Evolutionary conservation across 768 basidiomycete species (phyloP).

Genomic region (Leccinum olivaceopallidum): DNA sequence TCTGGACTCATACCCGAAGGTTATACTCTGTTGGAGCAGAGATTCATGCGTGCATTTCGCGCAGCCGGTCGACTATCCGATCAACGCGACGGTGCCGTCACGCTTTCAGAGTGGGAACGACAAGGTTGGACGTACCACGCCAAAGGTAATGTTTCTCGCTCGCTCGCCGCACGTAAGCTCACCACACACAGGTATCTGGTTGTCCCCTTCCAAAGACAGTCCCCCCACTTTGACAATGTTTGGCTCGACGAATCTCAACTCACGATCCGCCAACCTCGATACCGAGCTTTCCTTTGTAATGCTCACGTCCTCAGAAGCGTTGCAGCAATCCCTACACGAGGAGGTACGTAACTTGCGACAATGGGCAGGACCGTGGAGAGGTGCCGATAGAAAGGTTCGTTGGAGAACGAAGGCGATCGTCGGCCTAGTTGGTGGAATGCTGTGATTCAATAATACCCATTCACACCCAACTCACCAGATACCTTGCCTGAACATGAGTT

Average conservation of each 20-base stretch:
- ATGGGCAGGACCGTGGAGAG: slow-evolving; percentile 59
- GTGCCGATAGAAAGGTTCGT: slow-evolving; percentile 55
- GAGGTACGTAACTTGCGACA: slow-evolving; percentile 55
- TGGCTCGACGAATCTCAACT: slow-evolving; percentile 94
- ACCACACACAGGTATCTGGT: slow-evolving; percentile 70
- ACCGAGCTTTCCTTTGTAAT: slow-evolving; percentile 90
- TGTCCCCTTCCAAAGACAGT: slow-evolving; percentile 55
- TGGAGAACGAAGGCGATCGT: slow-evolving; percentile 65
- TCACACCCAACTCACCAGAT: slow-evolving; percentile 12
- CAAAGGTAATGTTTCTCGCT: slow-evolving; percentile 61
- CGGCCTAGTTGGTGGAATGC: slow-evolving; percentile 66
- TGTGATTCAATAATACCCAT: slow-evolving; percentile 37
- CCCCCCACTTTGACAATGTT: slow-evolving; percentile 78
- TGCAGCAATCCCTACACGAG: slow-evolving; percentile 50
- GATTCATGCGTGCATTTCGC: slow-evolving; percentile 70
- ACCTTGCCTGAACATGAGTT: neutral
- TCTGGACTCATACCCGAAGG: slow-evolving; percentile 95
- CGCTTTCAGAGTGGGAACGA: slow-evolving; percentile 85
- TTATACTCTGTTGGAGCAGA: slow-evolving; percentile 84
- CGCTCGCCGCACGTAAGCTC: neutral
- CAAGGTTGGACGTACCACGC: slow-evolving; percentile 98
- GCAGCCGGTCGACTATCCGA: slow-evolving; percentile 41
- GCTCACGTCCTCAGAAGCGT: slow-evolving; percentile 56
- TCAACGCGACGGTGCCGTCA: slow-evolving; percentile 47
- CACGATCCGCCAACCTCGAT: slow-evolving; percentile 87